Percentiles rank a stretch among this genome's conserved stretches.
phyloP scores from a whole-genome alignment of 2,329 filamentous ascomycete species.

The Penicillium sp. region DNA sequence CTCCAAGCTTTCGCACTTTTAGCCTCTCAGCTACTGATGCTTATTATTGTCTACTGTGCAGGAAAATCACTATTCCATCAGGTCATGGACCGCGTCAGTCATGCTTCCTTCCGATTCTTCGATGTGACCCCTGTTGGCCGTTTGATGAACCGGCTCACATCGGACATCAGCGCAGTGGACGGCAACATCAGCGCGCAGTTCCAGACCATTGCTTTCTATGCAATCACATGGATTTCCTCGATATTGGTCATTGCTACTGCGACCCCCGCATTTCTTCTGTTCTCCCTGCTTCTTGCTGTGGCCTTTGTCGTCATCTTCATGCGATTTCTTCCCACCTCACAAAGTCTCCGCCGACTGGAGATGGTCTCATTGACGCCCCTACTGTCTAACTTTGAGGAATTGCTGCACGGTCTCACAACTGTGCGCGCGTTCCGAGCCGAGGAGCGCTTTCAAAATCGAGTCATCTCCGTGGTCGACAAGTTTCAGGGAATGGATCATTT shows the following conservation, averaged over 20 bases:
- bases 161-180: conserved; percentile 83
- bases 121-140: conserved; percentile 84
- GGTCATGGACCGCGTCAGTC: conserved; percentile 67
- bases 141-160: conserved; percentile 86
- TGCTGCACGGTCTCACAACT: conserved; percentile 78
- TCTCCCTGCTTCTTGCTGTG: conserved; percentile 61
- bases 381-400: conserved; percentile 86
- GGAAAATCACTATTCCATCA: conserved; percentile 68
- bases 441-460: conserved; percentile 69
- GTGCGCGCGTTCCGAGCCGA: conserved; percentile 79
- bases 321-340: conserved; percentile 73
- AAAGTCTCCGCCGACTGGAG: conserved; percentile 74
- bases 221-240: conserved; percentile 65
- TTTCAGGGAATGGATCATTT: conserved; percentile 97
- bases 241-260: conserved; percentile 72
- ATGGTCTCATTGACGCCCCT: conserved; percentile 85
- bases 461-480: conserved; percentile 73
- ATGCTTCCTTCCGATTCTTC: conserved; percentile 83
- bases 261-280: conserved; percentile 68
- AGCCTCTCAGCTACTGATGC: conserved; percentile 59
- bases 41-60: conserved; percentile 73
- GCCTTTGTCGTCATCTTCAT: conserved; percentile 69
- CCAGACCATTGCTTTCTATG: conserved; percentile 62
- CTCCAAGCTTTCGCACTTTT: conserved; percentile 55
- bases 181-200: conserved; percentile 75